Percentiles rank a stretch among this genome's conserved stretches.
Conservation (phyloP, 495 filamentous ascomycete genomes). For the Clohesyomyces aquaticus region DNA sequence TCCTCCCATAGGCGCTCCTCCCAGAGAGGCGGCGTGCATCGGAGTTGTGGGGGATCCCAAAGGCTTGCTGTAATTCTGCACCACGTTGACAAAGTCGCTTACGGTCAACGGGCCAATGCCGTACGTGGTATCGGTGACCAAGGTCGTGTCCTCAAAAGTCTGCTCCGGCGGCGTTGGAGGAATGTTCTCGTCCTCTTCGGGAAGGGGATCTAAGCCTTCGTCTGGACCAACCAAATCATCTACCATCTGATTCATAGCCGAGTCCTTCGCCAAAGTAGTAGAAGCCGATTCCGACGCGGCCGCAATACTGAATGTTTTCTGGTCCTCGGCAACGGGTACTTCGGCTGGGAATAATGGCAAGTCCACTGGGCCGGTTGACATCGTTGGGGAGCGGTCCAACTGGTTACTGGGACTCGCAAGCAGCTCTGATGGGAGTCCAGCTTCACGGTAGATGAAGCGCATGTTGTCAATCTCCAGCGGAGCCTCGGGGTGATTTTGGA, state of each 20-base stretch:
- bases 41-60: constrained; percentile 16
- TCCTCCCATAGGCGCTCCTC: too few species aligned
- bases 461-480: constrained; percentile 31
- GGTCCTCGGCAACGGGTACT: constrained; percentile 33
- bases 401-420: constrained; percentile 36
- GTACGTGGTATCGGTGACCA: constrained; percentile 30
- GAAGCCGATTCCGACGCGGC: constrained; percentile 42
- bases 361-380: constrained; percentile 33
- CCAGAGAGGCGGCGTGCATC: constrained; percentile 7
- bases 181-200: constrained; percentile 42
- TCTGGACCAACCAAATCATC: constrained; percentile 67
- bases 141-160: constrained; percentile 38
- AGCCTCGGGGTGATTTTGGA: constrained; percentile 19
- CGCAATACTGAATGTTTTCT: constrained; percentile 37
- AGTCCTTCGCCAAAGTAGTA: constrained; percentile 38
- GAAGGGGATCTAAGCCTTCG: constrained; percentile 43
- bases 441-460: constrained; percentile 38
- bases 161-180: constrained; percentile 47
- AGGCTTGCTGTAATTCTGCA: constrained; percentile 33
- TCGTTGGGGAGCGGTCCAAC: constrained; percentile 39
- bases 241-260: constrained; percentile 58
- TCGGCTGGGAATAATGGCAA: constrained; percentile 32
- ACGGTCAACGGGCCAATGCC: constrained; percentile 23
- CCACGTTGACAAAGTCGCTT: constrained; percentile 32
- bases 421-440: constrained; percentile 35